Evolutionary conservation across 371 early-diverging fungal species (phyloP).

Genomic region (Mucor mucedo): DNA sequence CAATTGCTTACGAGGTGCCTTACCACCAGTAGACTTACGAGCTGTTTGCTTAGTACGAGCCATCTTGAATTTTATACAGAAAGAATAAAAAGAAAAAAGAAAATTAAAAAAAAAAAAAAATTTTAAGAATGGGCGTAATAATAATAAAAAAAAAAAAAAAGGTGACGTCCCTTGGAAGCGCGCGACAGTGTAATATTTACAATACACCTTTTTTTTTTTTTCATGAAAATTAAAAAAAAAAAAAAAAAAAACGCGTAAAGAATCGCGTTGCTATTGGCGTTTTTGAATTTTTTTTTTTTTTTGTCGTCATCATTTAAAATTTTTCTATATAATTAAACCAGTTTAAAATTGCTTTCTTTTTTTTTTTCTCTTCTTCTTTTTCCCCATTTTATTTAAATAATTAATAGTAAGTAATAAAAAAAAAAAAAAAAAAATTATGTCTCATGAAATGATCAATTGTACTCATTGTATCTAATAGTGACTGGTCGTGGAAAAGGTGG

Average conservation of each 20-base stretch:
- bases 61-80: constrained; percentile 46
- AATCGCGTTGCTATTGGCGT: constrained; percentile 3
- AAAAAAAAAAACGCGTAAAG: constrained; percentile 45
- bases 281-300: constrained; percentile 3
- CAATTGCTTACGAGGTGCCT: constrained; percentile 87
- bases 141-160: constrained; percentile 2
- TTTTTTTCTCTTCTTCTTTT: constrained; percentile 6
- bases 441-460: background rate
- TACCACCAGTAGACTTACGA: constrained; percentile 85
- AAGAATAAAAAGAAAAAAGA: constrained; percentile 2
- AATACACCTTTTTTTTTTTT: background rate
- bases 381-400: background rate
- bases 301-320: constrained; percentile 12
- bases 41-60: constrained; percentile 89
- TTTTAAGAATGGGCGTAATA: background rate
- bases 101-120: background rate
- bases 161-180: background rate
- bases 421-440: background rate
- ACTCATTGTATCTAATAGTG: constrained; percentile 42
- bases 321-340: constrained; percentile 2
- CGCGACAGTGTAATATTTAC: background rate
- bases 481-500: constrained; percentile 96
- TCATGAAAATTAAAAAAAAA: background rate
- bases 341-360: constrained; percentile 4
- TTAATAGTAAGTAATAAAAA: constrained; percentile 17